phyloP scores from a whole-genome alignment of 2,329 filamentous ascomycete genomes.

The Cladophialophora immunda region DNA sequence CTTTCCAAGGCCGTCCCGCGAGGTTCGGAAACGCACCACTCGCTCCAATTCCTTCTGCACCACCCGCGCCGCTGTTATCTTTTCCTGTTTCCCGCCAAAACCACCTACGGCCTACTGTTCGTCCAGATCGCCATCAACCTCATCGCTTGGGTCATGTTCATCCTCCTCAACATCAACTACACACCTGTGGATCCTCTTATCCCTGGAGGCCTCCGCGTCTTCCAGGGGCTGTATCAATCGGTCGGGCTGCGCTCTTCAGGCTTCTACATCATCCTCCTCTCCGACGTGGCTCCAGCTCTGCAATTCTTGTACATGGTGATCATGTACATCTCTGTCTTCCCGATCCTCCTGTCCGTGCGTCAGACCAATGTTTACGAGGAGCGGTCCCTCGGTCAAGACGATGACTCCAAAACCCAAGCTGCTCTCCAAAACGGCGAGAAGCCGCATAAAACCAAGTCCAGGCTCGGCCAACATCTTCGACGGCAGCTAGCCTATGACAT shows the following conservation, averaged over 20 bases:
- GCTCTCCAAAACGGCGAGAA: slow-evolving; percentile 64
- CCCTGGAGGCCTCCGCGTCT: slow-evolving; percentile 72
- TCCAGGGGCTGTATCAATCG: slow-evolving; percentile 90
- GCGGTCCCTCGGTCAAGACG: slow-evolving; percentile 58
- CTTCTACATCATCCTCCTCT: slow-evolving; percentile 80
- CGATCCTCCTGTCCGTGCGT: slow-evolving; percentile 68
- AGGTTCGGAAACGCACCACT: slow-evolving; percentile 80
- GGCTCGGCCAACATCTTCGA: slow-evolving; percentile 88
- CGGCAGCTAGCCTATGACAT: slow-evolving; percentile 94
- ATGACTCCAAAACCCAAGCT: slow-evolving; percentile 70
- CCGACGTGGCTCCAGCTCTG: slow-evolving; percentile 82
- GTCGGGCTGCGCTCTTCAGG: slow-evolving; percentile 88
- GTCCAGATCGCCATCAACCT: slow-evolving; percentile 83
- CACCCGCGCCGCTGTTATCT: slow-evolving; percentile 97
- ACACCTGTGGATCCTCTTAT: slow-evolving; percentile 72
- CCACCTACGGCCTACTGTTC: slow-evolving; percentile 95
- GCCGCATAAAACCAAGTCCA: slow-evolving; percentile 70
- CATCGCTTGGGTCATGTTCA: slow-evolving; percentile 87
- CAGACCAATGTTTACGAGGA: slow-evolving; percentile 70
- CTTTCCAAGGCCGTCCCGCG: slow-evolving; percentile 71
- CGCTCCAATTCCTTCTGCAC: slow-evolving; percentile 86
- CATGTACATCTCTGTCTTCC: slow-evolving; percentile 72
- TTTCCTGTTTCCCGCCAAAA: slow-evolving; percentile 83
- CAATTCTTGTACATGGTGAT: slow-evolving; percentile 71
- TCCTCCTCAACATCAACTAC: slow-evolving; percentile 87